Evolutionary conservation across 2,329 filamentous ascomycete species (phyloP).

Genomic region (Clonostachys chloroleuca): DNA sequence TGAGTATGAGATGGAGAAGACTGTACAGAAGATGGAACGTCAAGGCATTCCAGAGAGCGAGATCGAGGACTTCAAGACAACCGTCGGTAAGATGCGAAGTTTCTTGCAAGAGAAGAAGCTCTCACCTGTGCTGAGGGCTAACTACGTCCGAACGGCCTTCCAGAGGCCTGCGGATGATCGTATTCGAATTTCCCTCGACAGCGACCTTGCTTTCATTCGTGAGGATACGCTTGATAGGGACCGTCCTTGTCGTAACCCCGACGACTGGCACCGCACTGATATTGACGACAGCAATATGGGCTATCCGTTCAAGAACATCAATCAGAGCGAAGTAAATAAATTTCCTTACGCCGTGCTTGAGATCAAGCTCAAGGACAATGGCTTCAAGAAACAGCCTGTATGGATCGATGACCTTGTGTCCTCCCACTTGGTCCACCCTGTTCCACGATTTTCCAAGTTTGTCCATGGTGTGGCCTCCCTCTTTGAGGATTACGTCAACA

Average conservation of each 20-base stretch:
- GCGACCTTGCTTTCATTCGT: slow-evolving; percentile 81
- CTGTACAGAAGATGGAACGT: slow-evolving; percentile 78
- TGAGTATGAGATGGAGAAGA: slow-evolving; percentile 90
- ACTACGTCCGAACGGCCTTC: slow-evolving; percentile 92
- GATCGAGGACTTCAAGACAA: slow-evolving; percentile 64
- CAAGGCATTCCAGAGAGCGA: slow-evolving; percentile 63
- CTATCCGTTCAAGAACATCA: slow-evolving; percentile 83
- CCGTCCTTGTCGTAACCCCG: slow-evolving; percentile 83
- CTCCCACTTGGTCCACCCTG: slow-evolving; percentile 87
- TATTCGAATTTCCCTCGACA: slow-evolving; percentile 89
- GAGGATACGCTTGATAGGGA: slow-evolving; percentile 73
- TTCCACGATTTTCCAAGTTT: slow-evolving; percentile 93
- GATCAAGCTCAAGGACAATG: slow-evolving; percentile 76
- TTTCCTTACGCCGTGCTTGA: slow-evolving; percentile 92
- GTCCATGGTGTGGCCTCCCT: slow-evolving; percentile 87
- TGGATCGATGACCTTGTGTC: slow-evolving; percentile 92
- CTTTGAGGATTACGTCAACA: slow-evolving; percentile 96
- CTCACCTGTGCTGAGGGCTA: slow-evolving; percentile 82
- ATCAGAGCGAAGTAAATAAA: slow-evolving; percentile 83
- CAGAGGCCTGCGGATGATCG: slow-evolving; percentile 91
- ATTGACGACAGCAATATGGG: slow-evolving; percentile 80
- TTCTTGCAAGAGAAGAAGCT: slow-evolving; percentile 76
- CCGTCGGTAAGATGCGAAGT: slow-evolving; percentile 71
- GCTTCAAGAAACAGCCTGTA: slow-evolving; percentile 63
- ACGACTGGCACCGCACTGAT: slow-evolving; percentile 86